phyloP scores from a whole-genome alignment of 2,329 filamentous ascomycete genomes.

The Neospermospora avenae region DNA sequence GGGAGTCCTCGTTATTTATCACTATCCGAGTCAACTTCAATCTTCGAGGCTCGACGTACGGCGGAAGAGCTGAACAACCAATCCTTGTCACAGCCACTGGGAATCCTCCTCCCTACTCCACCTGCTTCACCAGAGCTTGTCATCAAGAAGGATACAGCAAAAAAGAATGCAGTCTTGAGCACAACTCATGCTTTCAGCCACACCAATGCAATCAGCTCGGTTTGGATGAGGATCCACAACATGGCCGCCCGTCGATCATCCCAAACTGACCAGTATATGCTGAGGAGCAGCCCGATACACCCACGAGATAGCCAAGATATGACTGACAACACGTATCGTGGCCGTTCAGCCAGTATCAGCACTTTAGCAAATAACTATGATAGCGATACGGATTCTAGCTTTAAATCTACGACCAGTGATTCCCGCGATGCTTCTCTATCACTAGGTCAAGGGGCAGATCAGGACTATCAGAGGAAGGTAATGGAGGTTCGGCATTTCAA shows the following conservation, averaged over 20 bases:
- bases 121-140: constrained; percentile 1
- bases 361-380: background rate
- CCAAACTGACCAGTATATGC: background rate
- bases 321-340: background rate
- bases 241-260: background rate
- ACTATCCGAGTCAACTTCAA: background rate
- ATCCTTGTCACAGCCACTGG: background rate
- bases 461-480: background rate
- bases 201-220: background rate
- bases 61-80: background rate
- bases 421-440: background rate
- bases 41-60: constrained; percentile 6
- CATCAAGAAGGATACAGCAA: background rate
- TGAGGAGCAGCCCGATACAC: constrained; percentile 1
- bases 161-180: background rate
- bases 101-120: background rate
- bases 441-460: background rate
- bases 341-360: background rate
- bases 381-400: background rate
- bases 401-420: background rate
- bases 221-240: background rate
- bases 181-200: background rate
- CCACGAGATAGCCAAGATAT: background rate
- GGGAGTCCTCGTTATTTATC: constrained; percentile 1
- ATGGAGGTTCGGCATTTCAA: background rate